Evolutionary conservation across 202 grass and related monocot genomes (phyloP), one percentile per base, ranked within the genome.

Genomic region (Zizania palustris): DNA sequence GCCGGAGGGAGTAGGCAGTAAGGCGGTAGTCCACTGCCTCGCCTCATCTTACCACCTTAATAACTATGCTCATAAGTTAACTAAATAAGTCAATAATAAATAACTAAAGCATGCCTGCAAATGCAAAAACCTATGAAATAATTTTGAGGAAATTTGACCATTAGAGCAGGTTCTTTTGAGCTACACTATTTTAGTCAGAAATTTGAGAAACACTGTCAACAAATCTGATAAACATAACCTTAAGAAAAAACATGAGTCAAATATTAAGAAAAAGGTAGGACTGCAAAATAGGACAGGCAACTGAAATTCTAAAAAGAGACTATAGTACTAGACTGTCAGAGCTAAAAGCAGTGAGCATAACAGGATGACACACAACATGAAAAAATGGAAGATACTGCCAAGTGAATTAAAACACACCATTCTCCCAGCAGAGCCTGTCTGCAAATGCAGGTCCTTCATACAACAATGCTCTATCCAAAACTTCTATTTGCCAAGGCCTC

Each of bases 401-500:
- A 36, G 55, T 68, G 37, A 57, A 71, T 65, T 38, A 49, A 65
- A 79, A 90, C 75, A 86, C 66, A 92, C 95, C 91, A 68, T 98
- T 98, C 71, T 90, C 87, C 85, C 82, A 80, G 71, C 91, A 98
- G 77, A 92, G 77, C 50, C 58, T 86, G 36, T 94, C 89, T 58
- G 91, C 95, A 73, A 94, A 71, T 80, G 76, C 61, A 55, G 83
- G 76, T 1, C 91, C 91, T 90, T 98, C 95, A 87, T 80, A 98
- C 74, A 98, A 70, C 63, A 95, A 82, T 6, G 87, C 71, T 85
- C 89, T 85, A 86, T 98, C 91, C 75, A 98, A 90, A 46, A 98
- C 83, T 73, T 98, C 91, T 80, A 90, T 88, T 77, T 98, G 91
- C 95, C 95, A 98, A 15, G 83, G 14, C 71, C 71, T 90, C 87